Evolutionary conservation across 1,284 basidiomycete genomes (phyloP).

Genomic region (Hymenochaete sp.): DNA sequence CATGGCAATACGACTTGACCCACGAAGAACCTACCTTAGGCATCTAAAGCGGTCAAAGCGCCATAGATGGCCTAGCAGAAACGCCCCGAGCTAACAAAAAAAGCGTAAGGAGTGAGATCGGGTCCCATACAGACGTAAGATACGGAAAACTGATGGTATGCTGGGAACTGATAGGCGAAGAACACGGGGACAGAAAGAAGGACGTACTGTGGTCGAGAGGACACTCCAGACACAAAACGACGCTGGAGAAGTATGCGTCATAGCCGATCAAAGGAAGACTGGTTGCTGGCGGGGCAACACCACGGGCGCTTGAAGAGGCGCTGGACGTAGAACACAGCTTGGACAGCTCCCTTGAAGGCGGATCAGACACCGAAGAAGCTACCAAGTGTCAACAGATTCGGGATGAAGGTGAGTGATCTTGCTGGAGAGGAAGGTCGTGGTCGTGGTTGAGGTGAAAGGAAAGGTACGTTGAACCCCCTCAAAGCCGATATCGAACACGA

Average conservation of each 20-base stretch:
- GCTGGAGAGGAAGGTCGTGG: not conserved
- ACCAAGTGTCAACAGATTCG: not conserved
- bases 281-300: too few relatives aligned
- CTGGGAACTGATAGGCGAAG: not conserved
- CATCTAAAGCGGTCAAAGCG: slow-evolving; percentile 70
- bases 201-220: slow-evolving; percentile 40
- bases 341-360: too few relatives aligned
- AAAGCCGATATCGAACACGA: too few relatives aligned
- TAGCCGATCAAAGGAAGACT: too few relatives aligned
- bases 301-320: not conserved
- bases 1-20: too few relatives aligned
- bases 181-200: not conserved
- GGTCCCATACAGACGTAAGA: not conserved
- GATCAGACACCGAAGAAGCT: too few relatives aligned
- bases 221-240: slow-evolving; percentile 56
- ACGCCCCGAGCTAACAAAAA: slow-evolving; percentile 41
- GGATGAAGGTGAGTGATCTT: not conserved
- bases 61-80: slow-evolving; percentile 67
- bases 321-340: not conserved
- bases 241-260: slow-evolving; percentile 58
- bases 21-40: slow-evolving; percentile 40
- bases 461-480: too few relatives aligned
- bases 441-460: not conserved
- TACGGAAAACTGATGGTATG: not conserved
- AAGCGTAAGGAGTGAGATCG: too few relatives aligned